Percentiles rank a stretch among this genome's conserved stretches.
These are phyloP conservation scores for Lindgomyces ingoldianus DNA, from an alignment of 495 filamentous ascomycete species.

Conservation along the genomic window DNA sequence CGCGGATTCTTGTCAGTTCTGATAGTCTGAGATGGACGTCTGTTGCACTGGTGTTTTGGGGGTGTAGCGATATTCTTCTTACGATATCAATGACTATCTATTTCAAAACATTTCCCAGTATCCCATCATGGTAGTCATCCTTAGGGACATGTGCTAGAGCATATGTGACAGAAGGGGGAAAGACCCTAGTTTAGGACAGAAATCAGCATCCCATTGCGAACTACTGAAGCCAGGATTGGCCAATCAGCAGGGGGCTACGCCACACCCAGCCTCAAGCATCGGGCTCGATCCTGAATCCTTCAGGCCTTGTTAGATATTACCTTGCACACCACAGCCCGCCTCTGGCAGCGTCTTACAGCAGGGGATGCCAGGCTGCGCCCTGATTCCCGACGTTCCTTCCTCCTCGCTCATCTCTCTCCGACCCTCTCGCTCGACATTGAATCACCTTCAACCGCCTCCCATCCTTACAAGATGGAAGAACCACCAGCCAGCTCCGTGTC, in stretches of 20 bases:
- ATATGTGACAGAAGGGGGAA: no score
- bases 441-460: no score
- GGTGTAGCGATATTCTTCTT: constrained; percentile 19
- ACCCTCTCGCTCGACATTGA: no score
- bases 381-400: neutral
- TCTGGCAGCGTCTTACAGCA: neutral
- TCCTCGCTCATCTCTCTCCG: neutral
- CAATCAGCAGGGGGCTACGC: neutral
- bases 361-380: constrained; percentile 23
- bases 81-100: constrained; percentile 33
- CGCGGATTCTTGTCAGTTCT: neutral
- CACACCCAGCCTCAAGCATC: neutral
- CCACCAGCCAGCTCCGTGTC: neutral
- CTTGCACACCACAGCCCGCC: neutral
- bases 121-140: no score
- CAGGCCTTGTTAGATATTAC: neutral
- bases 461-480: constrained; percentile 10
- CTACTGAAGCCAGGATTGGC: neutral
- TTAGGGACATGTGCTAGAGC: no score
- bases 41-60: neutral
- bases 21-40: neutral
- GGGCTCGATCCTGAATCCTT: neutral
- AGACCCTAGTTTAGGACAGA: no score
- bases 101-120: no score
- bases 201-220: neutral